Base-by-base conservation (phyloP, 2,329 filamentous ascomycete genomes). In the Colletotrichum tabaci region DNA sequence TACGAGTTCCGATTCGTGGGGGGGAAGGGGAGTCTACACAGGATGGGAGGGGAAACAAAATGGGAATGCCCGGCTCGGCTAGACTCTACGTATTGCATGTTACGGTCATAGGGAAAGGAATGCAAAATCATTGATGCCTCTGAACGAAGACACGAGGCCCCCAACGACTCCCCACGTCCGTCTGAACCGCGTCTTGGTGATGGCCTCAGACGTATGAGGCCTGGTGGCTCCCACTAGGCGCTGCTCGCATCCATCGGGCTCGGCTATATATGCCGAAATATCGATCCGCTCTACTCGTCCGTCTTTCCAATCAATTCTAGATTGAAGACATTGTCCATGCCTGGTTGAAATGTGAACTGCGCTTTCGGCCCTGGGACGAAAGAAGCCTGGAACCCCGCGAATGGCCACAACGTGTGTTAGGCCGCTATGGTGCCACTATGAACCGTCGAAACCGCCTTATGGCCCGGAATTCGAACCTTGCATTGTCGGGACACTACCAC, bases 81-180 rank as follows among this genome's bases (percentile, higher is more conserved):
- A 72, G 71, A 73, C 72, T 74, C 62, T 74, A 67, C 70, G 71
- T 80, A 79, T 81, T 85, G 80, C 84, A 85, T 84, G 80, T 83
- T 82, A 84, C 80, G 84, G 84, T 82, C 81, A 82, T 81, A 84
- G 81, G 84, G 84, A 84, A 85, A 81, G 80, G 77, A 80, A 80
- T 80, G 83, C 79, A 78, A 80, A 81, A 79, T 66, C 61, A 57
- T 63, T 71, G 64, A 71, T 72, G 67, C 70, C 66, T 72, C 67
- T 66, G 70, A 71, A 71, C 47, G 65, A 72, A 72, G 40, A 69
- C 53, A 68, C 60, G 66, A 64, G 65, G 66, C 56, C 53, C 50
- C 46, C 47, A 68, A 38, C 60, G 47, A 15, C 21, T 18, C 15
- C 38, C 15, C 38, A 50, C 30, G 50, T 35, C 16, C 2, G 50